A percentile compares a stretch with the other conserved stretches of the same genome.
These are phyloP conservation scores for Furculomyces boomerangus DNA, from an alignment of 371 early-diverging fungal species.

Conservation along the genomic window DNA sequence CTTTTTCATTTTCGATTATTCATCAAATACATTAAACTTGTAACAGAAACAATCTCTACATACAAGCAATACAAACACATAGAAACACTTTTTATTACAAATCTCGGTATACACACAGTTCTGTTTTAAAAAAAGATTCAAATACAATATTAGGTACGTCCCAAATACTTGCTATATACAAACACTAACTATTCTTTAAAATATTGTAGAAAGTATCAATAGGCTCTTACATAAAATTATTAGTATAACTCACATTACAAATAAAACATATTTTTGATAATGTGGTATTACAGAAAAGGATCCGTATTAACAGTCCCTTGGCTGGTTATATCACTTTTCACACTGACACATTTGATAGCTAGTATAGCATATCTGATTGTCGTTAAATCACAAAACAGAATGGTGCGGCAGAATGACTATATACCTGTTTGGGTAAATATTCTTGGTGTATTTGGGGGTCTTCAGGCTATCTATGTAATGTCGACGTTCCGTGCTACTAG, in stretches of 20 bases:
- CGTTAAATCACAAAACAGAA: slow-evolving; percentile 6
- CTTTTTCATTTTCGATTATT: too few relatives aligned
- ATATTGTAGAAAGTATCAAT: too few relatives aligned
- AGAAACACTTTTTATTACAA: too few relatives aligned
- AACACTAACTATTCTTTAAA: too few relatives aligned
- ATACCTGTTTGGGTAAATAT: slow-evolving; percentile 17
- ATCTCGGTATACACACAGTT: too few relatives aligned
- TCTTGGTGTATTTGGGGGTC: slow-evolving; percentile 8
- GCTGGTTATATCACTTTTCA: slow-evolving; percentile 9
- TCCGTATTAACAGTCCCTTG: slow-evolving; percentile 22
- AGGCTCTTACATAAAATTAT: not conserved
- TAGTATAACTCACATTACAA: not conserved
- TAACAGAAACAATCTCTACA: too few relatives aligned
- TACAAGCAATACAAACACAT: too few relatives aligned
- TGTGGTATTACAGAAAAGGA: slow-evolving; percentile 23
- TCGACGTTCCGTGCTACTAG: slow-evolving; percentile 21
- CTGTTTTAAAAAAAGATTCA: not conserved
- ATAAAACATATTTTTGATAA: not conserved
- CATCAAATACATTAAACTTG: too few relatives aligned
- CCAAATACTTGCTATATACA: not conserved
- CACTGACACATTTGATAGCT: slow-evolving; percentile 11
- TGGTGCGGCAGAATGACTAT: slow-evolving; percentile 17
- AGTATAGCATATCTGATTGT: slow-evolving; percentile 18
- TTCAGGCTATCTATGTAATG: slow-evolving; percentile 23
- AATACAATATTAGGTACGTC: not conserved